Evolutionary conservation across 73 alveolate species (phyloP).

Genomic region (Tetrahymena thermophila): DNA sequence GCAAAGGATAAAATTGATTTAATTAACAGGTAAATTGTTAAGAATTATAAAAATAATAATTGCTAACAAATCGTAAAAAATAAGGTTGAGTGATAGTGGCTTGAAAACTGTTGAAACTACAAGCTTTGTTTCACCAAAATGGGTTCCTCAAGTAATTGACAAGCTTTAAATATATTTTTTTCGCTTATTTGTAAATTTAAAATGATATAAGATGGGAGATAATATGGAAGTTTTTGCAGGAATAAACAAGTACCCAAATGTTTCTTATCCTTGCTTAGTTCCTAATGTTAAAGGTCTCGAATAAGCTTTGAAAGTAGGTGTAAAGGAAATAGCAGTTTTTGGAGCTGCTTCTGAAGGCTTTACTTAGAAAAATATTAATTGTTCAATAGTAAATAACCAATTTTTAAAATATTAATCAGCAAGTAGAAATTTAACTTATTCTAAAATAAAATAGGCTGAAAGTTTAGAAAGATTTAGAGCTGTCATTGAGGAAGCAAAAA

Average conservation of each 20-base stretch:
- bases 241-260: slow-evolving; percentile 55
- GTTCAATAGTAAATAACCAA: slow-evolving; percentile 51
- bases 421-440: neutral
- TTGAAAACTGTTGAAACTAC: slow-evolving; percentile 32
- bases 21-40: slow-evolving; percentile 52
- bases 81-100: slow-evolving; percentile 28
- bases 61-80: slow-evolving; percentile 47
- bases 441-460: slow-evolving; percentile 49
- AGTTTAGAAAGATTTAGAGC: slow-evolving; percentile 68
- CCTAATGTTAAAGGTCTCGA: slow-evolving; percentile 83
- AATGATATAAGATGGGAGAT: slow-evolving; percentile 55
- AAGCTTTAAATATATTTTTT: too few relatives aligned
- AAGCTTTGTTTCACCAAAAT: slow-evolving; percentile 36
- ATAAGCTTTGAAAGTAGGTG: slow-evolving; percentile 67
- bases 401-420: neutral
- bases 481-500: slow-evolving; percentile 62
- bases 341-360: slow-evolving; percentile 89
- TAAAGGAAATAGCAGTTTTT: slow-evolving; percentile 79
- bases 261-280: slow-evolving; percentile 74
- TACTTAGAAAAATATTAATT: slow-evolving; percentile 80
- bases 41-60: slow-evolving; percentile 32
- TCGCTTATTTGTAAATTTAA: neutral
- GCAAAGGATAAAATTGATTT: slow-evolving; percentile 64
- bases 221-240: slow-evolving; percentile 61
- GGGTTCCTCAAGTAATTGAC: slow-evolving; percentile 27